Evolutionary conservation across 306 rosid species (phyloP).

Genomic region (Canavalia gladiata): DNA sequence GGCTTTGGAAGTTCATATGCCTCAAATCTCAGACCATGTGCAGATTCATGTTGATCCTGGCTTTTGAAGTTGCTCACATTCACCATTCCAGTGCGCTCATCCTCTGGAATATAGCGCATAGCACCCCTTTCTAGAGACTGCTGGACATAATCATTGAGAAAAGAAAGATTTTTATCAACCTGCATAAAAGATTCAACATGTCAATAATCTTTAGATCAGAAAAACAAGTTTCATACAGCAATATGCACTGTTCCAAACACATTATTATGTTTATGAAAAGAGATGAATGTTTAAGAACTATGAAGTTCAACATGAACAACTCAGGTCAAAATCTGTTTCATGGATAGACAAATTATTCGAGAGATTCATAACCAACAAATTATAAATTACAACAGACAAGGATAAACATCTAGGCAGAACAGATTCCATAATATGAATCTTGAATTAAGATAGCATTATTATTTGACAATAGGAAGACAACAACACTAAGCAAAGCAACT

Average conservation of each 20-base stretch:
- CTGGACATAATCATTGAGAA: constrained; percentile 72
- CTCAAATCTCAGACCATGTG: constrained; percentile 77
- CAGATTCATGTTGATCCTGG: constrained; percentile 73
- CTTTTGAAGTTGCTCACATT: constrained; percentile 59
- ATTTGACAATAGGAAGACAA: constrained; percentile 18
- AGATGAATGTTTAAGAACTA: neutral
- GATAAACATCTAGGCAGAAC: neutral
- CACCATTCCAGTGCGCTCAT: constrained; percentile 63
- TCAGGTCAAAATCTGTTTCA: neutral
- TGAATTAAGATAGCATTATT: neutral
- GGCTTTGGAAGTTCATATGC: constrained; percentile 88
- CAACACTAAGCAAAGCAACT: constrained; percentile 23
- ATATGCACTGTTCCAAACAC: constrained; percentile 6
- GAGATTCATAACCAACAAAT: constrained; percentile 19
- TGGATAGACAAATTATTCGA: neutral
- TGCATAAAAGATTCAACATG: constrained; percentile 53
- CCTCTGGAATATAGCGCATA: constrained; percentile 76
- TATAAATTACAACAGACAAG: neutral
- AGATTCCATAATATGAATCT: constrained; percentile 2
- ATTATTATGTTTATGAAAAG: neutral
- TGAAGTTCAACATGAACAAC: no score
- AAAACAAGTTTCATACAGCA: constrained; percentile 18
- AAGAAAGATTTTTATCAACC: constrained; percentile 77
- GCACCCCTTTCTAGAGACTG: constrained; percentile 79
- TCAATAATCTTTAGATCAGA: constrained; percentile 31